Conservation (phyloP, 805 yeast species). For the Candida patagonica region DNA sequence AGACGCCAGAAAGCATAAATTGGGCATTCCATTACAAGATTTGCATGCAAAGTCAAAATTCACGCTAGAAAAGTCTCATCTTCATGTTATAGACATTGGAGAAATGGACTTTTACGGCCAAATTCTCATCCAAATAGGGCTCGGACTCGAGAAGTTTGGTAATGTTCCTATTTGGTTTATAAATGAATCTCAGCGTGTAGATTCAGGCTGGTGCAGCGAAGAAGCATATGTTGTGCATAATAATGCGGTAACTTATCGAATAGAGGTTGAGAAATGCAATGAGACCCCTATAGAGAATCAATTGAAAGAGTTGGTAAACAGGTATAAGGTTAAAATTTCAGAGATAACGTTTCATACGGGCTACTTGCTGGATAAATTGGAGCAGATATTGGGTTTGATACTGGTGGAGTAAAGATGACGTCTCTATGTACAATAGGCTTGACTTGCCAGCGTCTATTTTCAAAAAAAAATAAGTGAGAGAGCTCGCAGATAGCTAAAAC, state of each 20-base stretch:
- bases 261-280: constrained; percentile 7
- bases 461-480: too few relatives aligned
- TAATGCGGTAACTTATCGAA: constrained; percentile 8
- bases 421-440: too few relatives aligned
- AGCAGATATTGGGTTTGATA: background rate
- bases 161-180: constrained; percentile 7
- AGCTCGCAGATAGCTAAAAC: too few relatives aligned
- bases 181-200: constrained; percentile 9
- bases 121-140: constrained; percentile 7
- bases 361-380: constrained; percentile 10
- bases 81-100: constrained; percentile 8
- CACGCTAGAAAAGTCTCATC: background rate
- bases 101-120: constrained; percentile 13
- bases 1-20: background rate
- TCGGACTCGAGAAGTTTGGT: background rate
- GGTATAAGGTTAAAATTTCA: constrained; percentile 8
- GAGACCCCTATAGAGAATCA: constrained; percentile 7
- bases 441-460: too few relatives aligned
- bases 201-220: constrained; percentile 12
- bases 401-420: too few relatives aligned
- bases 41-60: constrained; percentile 12
- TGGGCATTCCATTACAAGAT: background rate
- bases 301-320: constrained; percentile 8
- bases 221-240: constrained; percentile 12
- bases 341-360: constrained; percentile 12